Percentiles rank a stretch among this genome's conserved stretches.
These are phyloP conservation scores for Podila verticillata DNA, from an alignment of 192 early-diverging fungal species.

Conservation along the genomic window DNA sequence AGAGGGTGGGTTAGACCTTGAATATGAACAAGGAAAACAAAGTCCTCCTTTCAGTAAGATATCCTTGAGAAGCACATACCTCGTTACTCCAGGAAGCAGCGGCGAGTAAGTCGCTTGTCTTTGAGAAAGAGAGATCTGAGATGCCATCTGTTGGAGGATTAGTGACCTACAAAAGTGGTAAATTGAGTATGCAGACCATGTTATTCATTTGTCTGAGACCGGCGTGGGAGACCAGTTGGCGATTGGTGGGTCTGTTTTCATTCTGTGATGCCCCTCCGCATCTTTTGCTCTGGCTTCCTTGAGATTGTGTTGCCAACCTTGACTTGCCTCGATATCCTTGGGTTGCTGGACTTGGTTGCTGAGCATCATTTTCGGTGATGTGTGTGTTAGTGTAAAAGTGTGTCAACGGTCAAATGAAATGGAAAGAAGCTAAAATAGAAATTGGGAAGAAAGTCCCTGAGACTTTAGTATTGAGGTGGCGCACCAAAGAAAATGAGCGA, in stretches of 20 bases:
- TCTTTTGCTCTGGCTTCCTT: no score
- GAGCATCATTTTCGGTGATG: constrained; percentile 37
- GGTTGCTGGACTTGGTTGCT: constrained; percentile 35
- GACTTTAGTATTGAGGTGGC: no score
- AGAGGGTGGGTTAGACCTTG: background rate
- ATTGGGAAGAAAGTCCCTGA: no score
- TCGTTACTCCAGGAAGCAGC: constrained; percentile 92
- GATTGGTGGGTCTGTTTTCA: no score
- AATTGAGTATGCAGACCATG: background rate
- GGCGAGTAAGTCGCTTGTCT: constrained; percentile 84
- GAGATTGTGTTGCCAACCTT: no score
- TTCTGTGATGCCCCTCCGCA: no score
- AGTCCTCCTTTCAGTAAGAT: no score
- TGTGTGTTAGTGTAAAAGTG: background rate
- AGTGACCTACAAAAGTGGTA: constrained; percentile 54
- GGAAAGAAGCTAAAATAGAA: no score
- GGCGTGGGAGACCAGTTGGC: no score
- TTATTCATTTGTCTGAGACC: no score
- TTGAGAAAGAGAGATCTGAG: constrained; percentile 82
- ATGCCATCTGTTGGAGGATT: constrained; percentile 81
- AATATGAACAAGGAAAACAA: background rate
- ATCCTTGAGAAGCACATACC: constrained; percentile 36
- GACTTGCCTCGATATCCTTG: constrained; percentile 43
- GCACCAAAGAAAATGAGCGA: no score
- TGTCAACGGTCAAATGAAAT: background rate